These are phyloP conservation scores for Termitomyces sp. DNA, from an alignment of 768 basidiomycete species.

Conservation along the genomic window DNA sequence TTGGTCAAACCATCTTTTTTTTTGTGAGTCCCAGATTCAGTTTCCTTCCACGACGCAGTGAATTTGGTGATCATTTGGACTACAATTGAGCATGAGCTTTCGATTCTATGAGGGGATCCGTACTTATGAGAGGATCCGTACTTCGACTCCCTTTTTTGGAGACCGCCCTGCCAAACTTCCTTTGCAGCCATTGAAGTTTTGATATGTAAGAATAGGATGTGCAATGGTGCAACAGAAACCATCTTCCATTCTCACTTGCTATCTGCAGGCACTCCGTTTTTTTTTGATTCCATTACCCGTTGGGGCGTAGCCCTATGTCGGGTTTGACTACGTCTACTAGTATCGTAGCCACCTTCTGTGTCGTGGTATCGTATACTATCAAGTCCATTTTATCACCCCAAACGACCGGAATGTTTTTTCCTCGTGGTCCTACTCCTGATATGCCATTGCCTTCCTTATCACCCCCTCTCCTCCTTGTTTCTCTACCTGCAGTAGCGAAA, in stretches of 20 bases:
- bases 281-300: too few relatives aligned
- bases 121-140: too few relatives aligned
- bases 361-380: slow-evolving; percentile 49
- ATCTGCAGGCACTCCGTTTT: too few relatives aligned
- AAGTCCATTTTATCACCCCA: slow-evolving; percentile 53
- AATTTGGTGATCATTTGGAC: too few relatives aligned
- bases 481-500: slow-evolving; percentile 40
- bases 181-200: background rate
- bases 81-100: too few relatives aligned
- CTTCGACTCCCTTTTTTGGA: too few relatives aligned
- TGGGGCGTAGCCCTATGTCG: too few relatives aligned
- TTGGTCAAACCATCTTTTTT: too few relatives aligned
- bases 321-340: slow-evolving; percentile 67
- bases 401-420: slow-evolving; percentile 39
- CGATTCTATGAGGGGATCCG: too few relatives aligned
- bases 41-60: too few relatives aligned
- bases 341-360: slow-evolving; percentile 56
- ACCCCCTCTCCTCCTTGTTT: slow-evolving; percentile 40
- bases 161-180: background rate
- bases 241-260: too few relatives aligned
- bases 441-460: slow-evolving; percentile 31
- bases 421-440: slow-evolving; percentile 36
- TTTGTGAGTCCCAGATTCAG: too few relatives aligned
- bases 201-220: background rate
- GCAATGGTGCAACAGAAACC: background rate